Base-by-base conservation (phyloP, 139 green algal species). In the Desmodesmus armatus region DNA sequence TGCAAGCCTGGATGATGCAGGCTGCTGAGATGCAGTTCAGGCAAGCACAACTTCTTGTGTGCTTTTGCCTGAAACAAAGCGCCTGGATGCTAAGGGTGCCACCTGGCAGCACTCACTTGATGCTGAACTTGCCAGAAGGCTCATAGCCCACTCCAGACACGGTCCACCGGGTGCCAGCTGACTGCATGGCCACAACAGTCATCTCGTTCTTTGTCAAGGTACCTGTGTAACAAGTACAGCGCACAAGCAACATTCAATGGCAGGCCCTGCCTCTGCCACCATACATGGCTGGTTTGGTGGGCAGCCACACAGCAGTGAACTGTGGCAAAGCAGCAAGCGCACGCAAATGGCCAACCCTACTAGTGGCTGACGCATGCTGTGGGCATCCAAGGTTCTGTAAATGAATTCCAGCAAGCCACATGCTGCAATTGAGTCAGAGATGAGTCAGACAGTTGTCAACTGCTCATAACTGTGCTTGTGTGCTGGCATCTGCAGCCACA, bases 191-290 rank as follows among this genome's bases (percentile, higher is more conserved):
- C 3, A 92, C 91, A 0, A 87, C 87, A 3, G 86, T 91, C 93
- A 96, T 96, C 89, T 94, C 89, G 84, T 96, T 96, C 84, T 93
- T 96, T 9, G 93, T 96, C 1, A 96, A 87, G 35, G 93, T 96
- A 33, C 93, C 93, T 47, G 67, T n/a, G n/a, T n/a, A n/a, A n/a
- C n/a, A n/a, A n/a, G n/a, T 53, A n/a, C n/a, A n/a, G 7, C 47
- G 7, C 47, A 55, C 47, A 55, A 55, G n/a, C 47, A 55, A 55
- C 47, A 55, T 21, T 55, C 9, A 13, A 55, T 55, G 47, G 47
- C 47, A 55, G 13, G 7, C 13, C 47, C 47, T 13, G n/a, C n/a
- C n/a, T n/a, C n/a, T 55, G 47, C 9, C 47, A 55, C 9, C 47
- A 55, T 13, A 55, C 47, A 55, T 55, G 47, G 13, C 9, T 21